phyloP scores from a whole-genome alignment of 163 green algal species.

The Chlamydomonas reinhardtii region DNA sequence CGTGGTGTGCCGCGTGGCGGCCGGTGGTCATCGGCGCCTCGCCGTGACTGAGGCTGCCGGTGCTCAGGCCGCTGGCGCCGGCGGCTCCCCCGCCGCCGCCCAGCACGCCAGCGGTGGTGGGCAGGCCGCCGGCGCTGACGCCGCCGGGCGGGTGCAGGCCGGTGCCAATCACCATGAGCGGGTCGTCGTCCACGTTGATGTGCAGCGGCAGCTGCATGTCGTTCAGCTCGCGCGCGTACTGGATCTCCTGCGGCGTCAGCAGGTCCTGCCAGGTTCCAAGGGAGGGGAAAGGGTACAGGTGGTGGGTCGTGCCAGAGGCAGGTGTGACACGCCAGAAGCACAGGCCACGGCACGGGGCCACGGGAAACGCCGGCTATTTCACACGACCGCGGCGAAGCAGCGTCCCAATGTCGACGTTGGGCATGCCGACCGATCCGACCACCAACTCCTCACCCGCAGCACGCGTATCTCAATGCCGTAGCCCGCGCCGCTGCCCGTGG shows the following conservation, averaged over 20 bases:
- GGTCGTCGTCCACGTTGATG: slow-evolving; percentile 36
- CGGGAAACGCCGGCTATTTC: too few relatives aligned
- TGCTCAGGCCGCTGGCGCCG: neutral
- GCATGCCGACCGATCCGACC: too few relatives aligned
- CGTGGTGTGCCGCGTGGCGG: slow-evolving; percentile 34
- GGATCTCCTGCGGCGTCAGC: slow-evolving; percentile 47
- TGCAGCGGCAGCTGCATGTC: slow-evolving; percentile 57
- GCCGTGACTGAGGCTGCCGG: neutral
- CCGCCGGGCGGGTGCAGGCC: neutral
- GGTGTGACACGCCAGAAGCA: too few relatives aligned
- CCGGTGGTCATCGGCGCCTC: slow-evolving; percentile 47
- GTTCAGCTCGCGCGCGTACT: slow-evolving; percentile 58
- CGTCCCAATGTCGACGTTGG: too few relatives aligned
- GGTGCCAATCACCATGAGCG: neutral
- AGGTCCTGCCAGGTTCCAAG: too few relatives aligned
- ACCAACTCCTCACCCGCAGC: neutral
- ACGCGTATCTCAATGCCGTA: slow-evolving; percentile 47
- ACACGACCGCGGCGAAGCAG: too few relatives aligned
- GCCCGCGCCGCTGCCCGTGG: neutral
- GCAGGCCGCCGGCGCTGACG: too few relatives aligned
- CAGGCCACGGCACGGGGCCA: too few relatives aligned
- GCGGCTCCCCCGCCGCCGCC: neutral
- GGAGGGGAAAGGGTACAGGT: too few relatives aligned
- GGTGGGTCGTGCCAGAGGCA: too few relatives aligned
- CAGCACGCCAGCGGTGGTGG: neutral